These are phyloP conservation scores for Alternaria arbusti DNA, from an alignment of 2,329 filamentous ascomycete species.

Conservation along the genomic window DNA sequence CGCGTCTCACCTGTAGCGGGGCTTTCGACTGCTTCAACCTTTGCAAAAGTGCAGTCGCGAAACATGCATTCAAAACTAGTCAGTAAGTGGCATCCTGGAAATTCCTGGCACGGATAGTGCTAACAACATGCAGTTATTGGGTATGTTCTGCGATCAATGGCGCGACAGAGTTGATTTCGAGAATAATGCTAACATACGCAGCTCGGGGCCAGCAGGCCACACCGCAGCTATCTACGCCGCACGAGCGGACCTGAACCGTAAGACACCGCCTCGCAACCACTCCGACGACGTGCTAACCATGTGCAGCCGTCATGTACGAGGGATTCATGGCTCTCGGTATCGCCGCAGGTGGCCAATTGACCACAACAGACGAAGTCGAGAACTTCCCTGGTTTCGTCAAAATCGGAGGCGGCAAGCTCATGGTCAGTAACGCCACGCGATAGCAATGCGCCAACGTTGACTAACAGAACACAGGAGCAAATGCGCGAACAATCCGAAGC, in stretches of 20 bases:
- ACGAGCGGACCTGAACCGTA: slow-evolving; percentile 88
- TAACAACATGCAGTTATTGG: slow-evolving; percentile 46
- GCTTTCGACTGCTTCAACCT: slow-evolving; percentile 49
- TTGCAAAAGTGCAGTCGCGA: slow-evolving; percentile 48
- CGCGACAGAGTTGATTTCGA: slow-evolving; percentile 14
- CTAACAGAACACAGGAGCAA: slow-evolving; percentile 64
- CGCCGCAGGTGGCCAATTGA: slow-evolving; percentile 93
- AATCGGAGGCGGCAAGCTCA: slow-evolving; percentile 85
- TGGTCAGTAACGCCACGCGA: slow-evolving; percentile 62
- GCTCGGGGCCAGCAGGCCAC: slow-evolving; percentile 96
- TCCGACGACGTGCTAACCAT: slow-evolving; percentile 24
- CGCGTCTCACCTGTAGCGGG: slow-evolving; percentile 55
- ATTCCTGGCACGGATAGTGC: slow-evolving; percentile 9
- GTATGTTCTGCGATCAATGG: slow-evolving; percentile 29
- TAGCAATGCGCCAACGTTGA: no score
- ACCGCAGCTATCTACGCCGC: slow-evolving; percentile 96
- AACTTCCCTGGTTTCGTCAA: slow-evolving; percentile 96
- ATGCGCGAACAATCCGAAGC: slow-evolving; percentile 91
- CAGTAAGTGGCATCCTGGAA: slow-evolving; percentile 63
- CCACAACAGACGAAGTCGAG: slow-evolving; percentile 97
- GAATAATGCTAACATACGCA: slow-evolving; percentile 49
- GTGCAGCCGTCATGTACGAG: slow-evolving; percentile 84
- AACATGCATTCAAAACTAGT: slow-evolving; percentile 95
- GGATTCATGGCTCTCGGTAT: slow-evolving; percentile 98
- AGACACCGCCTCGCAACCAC: slow-evolving; percentile 32